phyloP scores from a whole-genome alignment of 768 basidiomycete species.

The Lactarius sanguifluus region DNA sequence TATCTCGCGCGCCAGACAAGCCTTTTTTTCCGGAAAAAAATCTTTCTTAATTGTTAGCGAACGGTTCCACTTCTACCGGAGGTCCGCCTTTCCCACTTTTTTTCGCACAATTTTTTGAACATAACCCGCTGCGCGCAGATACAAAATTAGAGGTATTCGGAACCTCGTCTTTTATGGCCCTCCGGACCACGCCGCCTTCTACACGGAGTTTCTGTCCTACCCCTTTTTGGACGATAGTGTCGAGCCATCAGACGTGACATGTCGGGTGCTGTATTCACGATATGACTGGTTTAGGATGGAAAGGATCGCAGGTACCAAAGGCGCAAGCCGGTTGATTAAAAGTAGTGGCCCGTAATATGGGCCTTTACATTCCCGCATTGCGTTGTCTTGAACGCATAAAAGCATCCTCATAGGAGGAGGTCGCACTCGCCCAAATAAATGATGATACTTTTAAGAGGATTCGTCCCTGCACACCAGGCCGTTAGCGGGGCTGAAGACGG shows the following conservation, averaged over 20 bases:
- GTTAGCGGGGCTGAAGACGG: neutral
- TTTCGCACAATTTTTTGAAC: neutral
- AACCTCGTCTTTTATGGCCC: conserved; percentile 93
- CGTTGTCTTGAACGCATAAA: conserved; percentile 14
- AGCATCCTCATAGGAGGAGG: neutral
- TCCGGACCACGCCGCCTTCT: conserved; percentile 89
- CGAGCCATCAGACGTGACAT: conserved; percentile 83
- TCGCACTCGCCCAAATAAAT: neutral
- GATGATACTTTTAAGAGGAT: conserved; percentile 4
- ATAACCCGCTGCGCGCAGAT: conserved; percentile 46
- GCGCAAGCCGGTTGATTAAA: conserved; percentile 35
- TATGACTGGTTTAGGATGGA: conserved; percentile 89
- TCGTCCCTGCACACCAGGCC: conserved; percentile 17
- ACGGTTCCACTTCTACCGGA: conserved; percentile 96
- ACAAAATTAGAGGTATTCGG: conserved; percentile 89
- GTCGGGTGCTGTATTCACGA: conserved; percentile 77
- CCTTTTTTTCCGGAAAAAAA: conserved; percentile 87
- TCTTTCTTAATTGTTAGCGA: conserved; percentile 90
- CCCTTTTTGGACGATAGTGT: conserved; percentile 90
- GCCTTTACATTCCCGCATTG: conserved; percentile 6
- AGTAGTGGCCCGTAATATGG: conserved; percentile 8
- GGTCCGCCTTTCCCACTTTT: conserved; percentile 43
- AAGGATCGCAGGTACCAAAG: conserved; percentile 65
- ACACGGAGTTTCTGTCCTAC: conserved; percentile 83
- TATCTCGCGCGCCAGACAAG: conserved; percentile 88